phyloP scores from a whole-genome alignment of 495 filamentous ascomycete species.

The Echria macrotheca region DNA sequence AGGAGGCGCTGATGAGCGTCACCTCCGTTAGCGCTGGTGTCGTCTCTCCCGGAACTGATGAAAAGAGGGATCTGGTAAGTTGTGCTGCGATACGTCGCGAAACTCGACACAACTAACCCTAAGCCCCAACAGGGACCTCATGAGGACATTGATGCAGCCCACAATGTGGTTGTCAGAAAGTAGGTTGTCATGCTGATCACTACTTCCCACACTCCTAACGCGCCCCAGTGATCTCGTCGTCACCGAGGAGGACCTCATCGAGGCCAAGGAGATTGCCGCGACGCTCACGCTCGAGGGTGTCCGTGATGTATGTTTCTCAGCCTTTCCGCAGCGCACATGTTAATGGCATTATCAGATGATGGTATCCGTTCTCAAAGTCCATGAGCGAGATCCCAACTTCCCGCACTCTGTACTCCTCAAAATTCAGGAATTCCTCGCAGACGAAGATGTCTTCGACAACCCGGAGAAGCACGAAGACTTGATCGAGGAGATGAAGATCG shows the following conservation, averaged over 20 bases:
- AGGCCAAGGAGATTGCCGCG: constrained; percentile 23
- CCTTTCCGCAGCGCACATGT: neutral
- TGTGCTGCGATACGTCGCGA: no score
- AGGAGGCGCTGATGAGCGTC: neutral
- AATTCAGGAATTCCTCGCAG: constrained; percentile 27
- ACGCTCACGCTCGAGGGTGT: constrained; percentile 23
- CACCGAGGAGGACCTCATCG: constrained; percentile 26
- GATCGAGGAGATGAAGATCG: constrained; percentile 41
- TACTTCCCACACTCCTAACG: no score
- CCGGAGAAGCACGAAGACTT: constrained; percentile 32
- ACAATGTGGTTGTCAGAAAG: no score
- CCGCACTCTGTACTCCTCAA: constrained; percentile 20
- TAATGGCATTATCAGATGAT: no score
- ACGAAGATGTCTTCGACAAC: constrained; percentile 29
- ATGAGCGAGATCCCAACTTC: constrained; percentile 29
- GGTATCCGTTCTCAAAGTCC: constrained; percentile 22
- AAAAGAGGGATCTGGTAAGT: no score
- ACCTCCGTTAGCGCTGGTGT: neutral
- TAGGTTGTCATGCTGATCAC: no score
- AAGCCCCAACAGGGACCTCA: no score
- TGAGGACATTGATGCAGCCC: no score
- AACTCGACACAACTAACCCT: no score
- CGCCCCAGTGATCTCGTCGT: constrained; percentile 17
- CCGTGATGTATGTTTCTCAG: neutral
- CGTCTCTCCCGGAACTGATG: no score